Evolutionary conservation across 495 filamentous ascomycete species (phyloP).

Genomic region (Penicillium pancosmium): DNA sequence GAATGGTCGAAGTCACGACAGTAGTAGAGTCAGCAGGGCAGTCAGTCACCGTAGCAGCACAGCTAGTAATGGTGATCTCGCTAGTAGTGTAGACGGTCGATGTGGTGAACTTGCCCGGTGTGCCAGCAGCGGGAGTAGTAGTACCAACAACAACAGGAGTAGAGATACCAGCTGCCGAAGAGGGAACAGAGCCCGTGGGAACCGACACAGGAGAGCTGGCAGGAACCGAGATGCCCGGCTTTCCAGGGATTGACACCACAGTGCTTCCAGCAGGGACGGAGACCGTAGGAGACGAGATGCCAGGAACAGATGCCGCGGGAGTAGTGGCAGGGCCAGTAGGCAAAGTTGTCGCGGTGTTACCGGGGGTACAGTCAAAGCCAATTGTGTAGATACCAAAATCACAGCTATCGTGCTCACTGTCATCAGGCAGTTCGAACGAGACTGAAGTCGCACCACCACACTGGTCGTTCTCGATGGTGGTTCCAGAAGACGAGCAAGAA

Average conservation of each 20-base stretch:
- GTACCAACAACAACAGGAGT: slow-evolving; percentile 14
- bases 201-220: slow-evolving; percentile 4
- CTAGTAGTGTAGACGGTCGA: slow-evolving; percentile 63
- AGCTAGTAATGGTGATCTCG: slow-evolving; percentile 60
- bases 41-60: slow-evolving; percentile 58
- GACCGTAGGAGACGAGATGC: slow-evolving; percentile 8
- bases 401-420: slow-evolving; percentile 57
- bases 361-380: slow-evolving; percentile 75
- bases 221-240: slow-evolving; percentile 4
- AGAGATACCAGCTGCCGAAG: slow-evolving; percentile 7
- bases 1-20: slow-evolving; percentile 56
- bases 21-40: slow-evolving; percentile 57
- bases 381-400: slow-evolving; percentile 75
- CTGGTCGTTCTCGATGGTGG: slow-evolving; percentile 75
- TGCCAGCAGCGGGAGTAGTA: slow-evolving; percentile 22
- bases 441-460: slow-evolving; percentile 89
- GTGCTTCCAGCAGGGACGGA: slow-evolving; percentile 3
- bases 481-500: slow-evolving; percentile 64
- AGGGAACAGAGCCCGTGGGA: slow-evolving; percentile 14
- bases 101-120: slow-evolving; percentile 43
- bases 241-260: slow-evolving; percentile 20
- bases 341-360: slow-evolving; percentile 33
- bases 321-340: slow-evolving; percentile 15
- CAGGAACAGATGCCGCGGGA: slow-evolving; percentile 10
- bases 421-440: slow-evolving; percentile 68